Evolutionary conservation across 2,329 filamentous ascomycete species (phyloP), one percentile per base, ranked within the genome.

Genomic region (Fusarium caatingaense): DNA sequence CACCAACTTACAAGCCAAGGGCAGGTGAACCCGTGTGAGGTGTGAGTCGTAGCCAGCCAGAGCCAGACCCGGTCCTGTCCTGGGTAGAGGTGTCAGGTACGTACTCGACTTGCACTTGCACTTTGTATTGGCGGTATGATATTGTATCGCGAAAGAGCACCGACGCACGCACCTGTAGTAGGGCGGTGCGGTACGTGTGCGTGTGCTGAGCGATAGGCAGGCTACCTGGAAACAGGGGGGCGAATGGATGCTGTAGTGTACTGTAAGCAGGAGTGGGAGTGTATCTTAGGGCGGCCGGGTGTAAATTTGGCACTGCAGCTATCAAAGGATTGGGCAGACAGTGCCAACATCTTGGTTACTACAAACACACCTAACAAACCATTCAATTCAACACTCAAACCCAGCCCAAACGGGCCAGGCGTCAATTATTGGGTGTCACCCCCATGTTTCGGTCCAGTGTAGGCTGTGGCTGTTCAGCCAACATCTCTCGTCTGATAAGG

Each of bases 151-250:
- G 32, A 53, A 53, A 53, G 32, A 51, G 49, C 49, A 51, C 49
- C 32, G 20, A 53, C 49, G 37, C 49, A 41, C 49, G 49, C 49
- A 53, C 49, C 49, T 53, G 49, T 53, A 27, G 49, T 53, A 53
- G 32, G 25, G 47, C 53, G 45, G 55, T 67, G 61, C 64, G 57
- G 49, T 42, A n/a, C 49, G n/a, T 41, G 54, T 67, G 61, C 64
- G 61, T 63, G 63, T 66, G 58, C 58, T 68, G 62, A 49, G 60
- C 65, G 67, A 74, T 74, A 72, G 69, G 63, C 62, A 68, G 60
- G 27, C 49, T n/a, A 25, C 47, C 13, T 47, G 48, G 62, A 61
- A 57, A 56, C 61, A n/a, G 58, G 68, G 56, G 55, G 55, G 55
- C 44, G 46, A 60, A 49, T 58, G 50, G 34, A 37, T 37, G 34